phyloP scores from a whole-genome alignment of 2,329 filamentous ascomycete genomes.

The Chaetomiaceae sp. region DNA sequence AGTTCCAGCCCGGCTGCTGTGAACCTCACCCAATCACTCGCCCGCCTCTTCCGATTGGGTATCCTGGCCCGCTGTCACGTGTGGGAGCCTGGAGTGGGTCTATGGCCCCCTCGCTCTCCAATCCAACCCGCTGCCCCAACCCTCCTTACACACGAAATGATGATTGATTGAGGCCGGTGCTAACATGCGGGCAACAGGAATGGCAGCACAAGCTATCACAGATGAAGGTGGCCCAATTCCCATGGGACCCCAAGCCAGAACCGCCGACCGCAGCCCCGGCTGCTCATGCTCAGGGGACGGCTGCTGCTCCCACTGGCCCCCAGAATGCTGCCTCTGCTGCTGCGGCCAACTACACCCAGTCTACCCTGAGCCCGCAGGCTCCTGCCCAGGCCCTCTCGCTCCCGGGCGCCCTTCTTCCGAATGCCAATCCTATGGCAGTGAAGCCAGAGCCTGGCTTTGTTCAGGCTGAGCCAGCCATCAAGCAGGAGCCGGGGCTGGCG shows the following conservation, averaged over 20 bases:
- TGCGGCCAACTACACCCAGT: slow-evolving; percentile 33
- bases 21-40: slow-evolving; percentile 20
- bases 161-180: neutral
- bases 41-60: slow-evolving; percentile 27
- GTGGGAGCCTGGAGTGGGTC: slow-evolving; percentile 1
- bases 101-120: neutral
- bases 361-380: slow-evolving; percentile 34
- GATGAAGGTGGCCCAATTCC: slow-evolving; percentile 80
- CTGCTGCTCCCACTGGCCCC: slow-evolving; percentile 22
- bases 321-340: slow-evolving; percentile 20
- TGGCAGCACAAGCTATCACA: slow-evolving; percentile 91
- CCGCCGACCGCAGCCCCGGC: slow-evolving; percentile 40
- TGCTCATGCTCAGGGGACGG: slow-evolving; percentile 29
- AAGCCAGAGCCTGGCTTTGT: slow-evolving; percentile 29
- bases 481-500: slow-evolving; percentile 42
- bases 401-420: slow-evolving; percentile 28
- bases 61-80: slow-evolving; percentile 21
- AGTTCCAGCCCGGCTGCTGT: slow-evolving; percentile 31
- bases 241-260: slow-evolving; percentile 87
- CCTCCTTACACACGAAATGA: neutral
- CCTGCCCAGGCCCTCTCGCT: slow-evolving; percentile 27
- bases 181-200: slow-evolving; percentile 52
- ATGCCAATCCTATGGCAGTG: slow-evolving; percentile 29
- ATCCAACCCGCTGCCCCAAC: slow-evolving; percentile 4
- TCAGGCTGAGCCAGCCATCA: slow-evolving; percentile 44